phyloP scores from a whole-genome alignment of 2,329 filamentous ascomycete species.

The Cryphonectria japonica region DNA sequence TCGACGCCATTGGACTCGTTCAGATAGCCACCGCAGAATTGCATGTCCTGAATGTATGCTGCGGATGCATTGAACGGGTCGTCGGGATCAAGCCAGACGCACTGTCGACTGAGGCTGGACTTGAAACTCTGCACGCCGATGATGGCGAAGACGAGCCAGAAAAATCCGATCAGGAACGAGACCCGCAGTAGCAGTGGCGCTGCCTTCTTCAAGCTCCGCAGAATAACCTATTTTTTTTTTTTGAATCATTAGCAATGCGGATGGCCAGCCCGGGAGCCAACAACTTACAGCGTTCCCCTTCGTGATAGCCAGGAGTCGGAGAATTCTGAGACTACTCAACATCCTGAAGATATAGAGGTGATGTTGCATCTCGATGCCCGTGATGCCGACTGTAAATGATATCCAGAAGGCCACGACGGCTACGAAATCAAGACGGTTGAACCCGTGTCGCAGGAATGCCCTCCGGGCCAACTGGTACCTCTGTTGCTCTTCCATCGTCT shows the following conservation, averaged over 20 bases:
- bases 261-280: background rate
- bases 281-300: conserved; percentile 83
- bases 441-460: conserved; percentile 91
- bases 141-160: conserved; percentile 97
- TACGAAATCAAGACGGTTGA: conserved; percentile 93
- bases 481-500: conserved; percentile 75
- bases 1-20: conserved; percentile 59
- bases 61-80: conserved; percentile 58
- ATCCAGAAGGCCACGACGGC: conserved; percentile 97
- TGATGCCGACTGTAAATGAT: conserved; percentile 73
- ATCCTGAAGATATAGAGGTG: conserved; percentile 93
- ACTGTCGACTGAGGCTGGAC: conserved; percentile 75
- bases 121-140: conserved; percentile 97
- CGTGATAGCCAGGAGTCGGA: conserved; percentile 88
- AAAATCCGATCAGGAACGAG: conserved; percentile 92
- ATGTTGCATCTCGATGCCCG: conserved; percentile 67
- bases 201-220: conserved; percentile 93
- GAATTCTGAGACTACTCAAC: conserved; percentile 91
- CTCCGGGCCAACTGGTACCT: conserved; percentile 84
- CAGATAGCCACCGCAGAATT: conserved; percentile 87
- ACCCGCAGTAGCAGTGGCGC: conserved; percentile 90
- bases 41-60: conserved; percentile 65
- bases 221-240: conserved; percentile 68
- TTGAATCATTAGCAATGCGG: background rate
- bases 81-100: conserved; percentile 73